Conservation (phyloP, 768 basidiomycete species). For the Daedaleopsis nitida region DNA sequence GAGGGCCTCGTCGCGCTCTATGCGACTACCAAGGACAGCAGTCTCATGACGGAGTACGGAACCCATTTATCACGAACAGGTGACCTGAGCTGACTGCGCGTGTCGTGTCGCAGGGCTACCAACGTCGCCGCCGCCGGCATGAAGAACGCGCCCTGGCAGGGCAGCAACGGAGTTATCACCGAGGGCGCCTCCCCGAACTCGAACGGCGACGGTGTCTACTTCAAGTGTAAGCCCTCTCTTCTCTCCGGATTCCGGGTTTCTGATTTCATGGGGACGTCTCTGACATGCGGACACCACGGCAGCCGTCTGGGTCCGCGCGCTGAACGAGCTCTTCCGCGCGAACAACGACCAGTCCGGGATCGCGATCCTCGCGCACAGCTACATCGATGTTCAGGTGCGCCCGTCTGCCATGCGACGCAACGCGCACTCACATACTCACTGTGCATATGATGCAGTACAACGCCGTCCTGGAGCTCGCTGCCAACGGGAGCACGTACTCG, state of each 20-base stretch:
- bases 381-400: constrained; percentile 53
- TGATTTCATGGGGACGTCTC: neutral
- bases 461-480: constrained; percentile 50
- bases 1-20: constrained; percentile 52
- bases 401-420: neutral
- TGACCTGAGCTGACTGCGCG: no score
- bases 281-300: neutral
- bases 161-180: constrained; percentile 51
- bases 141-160: constrained; percentile 49
- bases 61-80: no score
- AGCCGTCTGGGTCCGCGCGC: constrained; percentile 48
- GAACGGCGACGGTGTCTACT: constrained; percentile 52
- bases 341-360: constrained; percentile 35
- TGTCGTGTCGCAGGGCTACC: constrained; percentile 32
- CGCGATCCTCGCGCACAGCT: constrained; percentile 46
- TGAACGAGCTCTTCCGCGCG: constrained; percentile 32
- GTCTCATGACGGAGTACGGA: constrained; percentile 45
- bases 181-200: constrained; percentile 44
- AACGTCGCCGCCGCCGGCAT: constrained; percentile 42
- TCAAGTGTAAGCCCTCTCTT: constrained; percentile 42
- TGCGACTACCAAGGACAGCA: constrained; percentile 42
- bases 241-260: neutral
- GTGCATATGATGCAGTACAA: constrained; percentile 39
- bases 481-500: constrained; percentile 45
- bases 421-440: neutral